Conservation (phyloP, 106 monocot genomes). For the Phalaenopsis equestris region DNA sequence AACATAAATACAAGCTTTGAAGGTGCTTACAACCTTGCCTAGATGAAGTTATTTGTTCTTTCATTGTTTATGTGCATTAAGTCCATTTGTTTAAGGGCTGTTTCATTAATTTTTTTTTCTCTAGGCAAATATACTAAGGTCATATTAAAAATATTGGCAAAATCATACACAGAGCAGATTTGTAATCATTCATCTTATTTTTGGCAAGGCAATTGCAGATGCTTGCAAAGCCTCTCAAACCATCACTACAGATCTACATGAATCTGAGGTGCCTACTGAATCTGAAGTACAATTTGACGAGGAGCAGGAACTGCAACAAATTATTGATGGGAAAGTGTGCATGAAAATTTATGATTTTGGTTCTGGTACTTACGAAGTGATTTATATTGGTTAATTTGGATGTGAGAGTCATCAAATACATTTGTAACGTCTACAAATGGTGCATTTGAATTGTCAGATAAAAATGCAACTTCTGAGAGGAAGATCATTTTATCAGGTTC, state of each 20-base stretch:
- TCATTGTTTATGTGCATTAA: background rate
- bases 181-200: conserved; percentile 6
- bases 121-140: background rate
- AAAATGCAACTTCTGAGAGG: conserved; percentile 40
- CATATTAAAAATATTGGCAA: background rate
- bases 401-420: background rate
- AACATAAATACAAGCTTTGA: background rate
- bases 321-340: conserved; percentile 80
- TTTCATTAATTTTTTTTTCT: background rate
- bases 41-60: background rate
- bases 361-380: conserved; percentile 19
- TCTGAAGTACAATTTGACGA: conserved; percentile 53
- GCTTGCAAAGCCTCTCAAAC: conserved; percentile 53
- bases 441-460: conserved; percentile 32
- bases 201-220: conserved; percentile 79
- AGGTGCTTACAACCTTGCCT: background rate
- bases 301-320: conserved; percentile 82
- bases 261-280: conserved; percentile 55
- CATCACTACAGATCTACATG: conserved; percentile 39
- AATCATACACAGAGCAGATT: background rate
- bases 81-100: background rate
- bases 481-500: conserved; percentile 87
- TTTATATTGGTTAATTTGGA: conserved; percentile 2
- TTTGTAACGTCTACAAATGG: background rate
- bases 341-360: conserved; percentile 82